phyloP scores from a whole-genome alignment of 345 rosid genomes.

The Moricandia arvensis region DNA sequence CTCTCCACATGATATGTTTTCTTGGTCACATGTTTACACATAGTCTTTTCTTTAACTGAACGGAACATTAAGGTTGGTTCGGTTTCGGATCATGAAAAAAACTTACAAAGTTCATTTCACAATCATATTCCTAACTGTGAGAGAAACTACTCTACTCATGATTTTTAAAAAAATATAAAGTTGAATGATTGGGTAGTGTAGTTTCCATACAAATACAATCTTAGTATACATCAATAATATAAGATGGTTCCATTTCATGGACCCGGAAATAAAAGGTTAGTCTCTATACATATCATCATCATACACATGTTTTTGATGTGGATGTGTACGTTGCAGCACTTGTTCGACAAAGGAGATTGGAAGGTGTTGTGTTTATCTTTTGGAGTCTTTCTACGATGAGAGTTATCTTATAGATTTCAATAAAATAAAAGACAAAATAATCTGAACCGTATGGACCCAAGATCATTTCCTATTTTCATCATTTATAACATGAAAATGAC shows the following conservation, averaged over 20 bases:
- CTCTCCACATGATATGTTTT: background rate
- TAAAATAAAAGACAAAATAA: constrained; percentile 22
- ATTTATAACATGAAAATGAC: constrained; percentile 11
- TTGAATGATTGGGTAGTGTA: background rate
- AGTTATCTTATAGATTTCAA: constrained; percentile 15
- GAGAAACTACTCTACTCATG: background rate
- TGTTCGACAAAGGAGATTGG: constrained; percentile 33
- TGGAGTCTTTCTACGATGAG: constrained; percentile 16
- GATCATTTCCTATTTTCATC: constrained; percentile 12
- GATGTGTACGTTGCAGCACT: constrained; percentile 35
- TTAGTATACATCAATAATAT: background rate
- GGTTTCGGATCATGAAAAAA: constrained; percentile 3
- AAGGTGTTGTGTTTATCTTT: constrained; percentile 19
- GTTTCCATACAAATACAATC: background rate
- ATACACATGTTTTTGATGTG: constrained; percentile 33
- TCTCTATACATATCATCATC: constrained; percentile 24
- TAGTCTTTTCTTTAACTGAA: background rate
- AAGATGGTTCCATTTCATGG: background rate
- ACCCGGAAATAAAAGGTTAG: constrained; percentile 9
- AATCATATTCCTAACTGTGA: background rate
- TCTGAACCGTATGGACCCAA: constrained; percentile 29
- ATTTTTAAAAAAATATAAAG: background rate
- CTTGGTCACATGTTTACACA: constrained; percentile 6
- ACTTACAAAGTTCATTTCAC: background rate
- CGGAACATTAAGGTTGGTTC: background rate